A percentile compares a stretch with the other conserved stretches of the same genome.
These are phyloP conservation scores for Xylariaceae sp. DNA, from an alignment of 2,329 filamentous ascomycete species.

Conservation along the genomic window DNA sequence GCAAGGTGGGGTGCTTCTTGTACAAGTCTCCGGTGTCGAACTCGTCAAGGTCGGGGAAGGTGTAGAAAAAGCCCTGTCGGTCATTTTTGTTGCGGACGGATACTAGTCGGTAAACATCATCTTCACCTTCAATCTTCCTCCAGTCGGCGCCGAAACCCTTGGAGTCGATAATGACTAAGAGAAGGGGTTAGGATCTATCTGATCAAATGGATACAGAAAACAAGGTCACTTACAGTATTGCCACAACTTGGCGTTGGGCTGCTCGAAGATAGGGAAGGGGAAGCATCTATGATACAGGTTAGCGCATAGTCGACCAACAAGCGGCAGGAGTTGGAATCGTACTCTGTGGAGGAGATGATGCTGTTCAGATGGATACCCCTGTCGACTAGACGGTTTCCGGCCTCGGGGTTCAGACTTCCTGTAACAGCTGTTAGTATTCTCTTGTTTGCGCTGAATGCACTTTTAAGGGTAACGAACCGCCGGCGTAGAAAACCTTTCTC, in stretches of 20 bases:
- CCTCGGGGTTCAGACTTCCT: slow-evolving; percentile 36
- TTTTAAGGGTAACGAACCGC: slow-evolving; percentile 30
- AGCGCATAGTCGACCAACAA: slow-evolving; percentile 4
- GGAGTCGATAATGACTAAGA: slow-evolving; percentile 35
- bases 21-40: slow-evolving; percentile 44
- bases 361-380: slow-evolving; percentile 35
- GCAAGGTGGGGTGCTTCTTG: slow-evolving; percentile 35
- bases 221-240: slow-evolving; percentile 32
- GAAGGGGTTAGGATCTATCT: slow-evolving; percentile 1
- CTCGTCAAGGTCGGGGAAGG: slow-evolving; percentile 32
- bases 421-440: not conserved
- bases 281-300: slow-evolving; percentile 28
- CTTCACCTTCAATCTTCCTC: slow-evolving; percentile 31
- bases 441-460: not conserved
- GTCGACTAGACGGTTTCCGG: slow-evolving; percentile 36
- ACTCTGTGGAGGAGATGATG: slow-evolving; percentile 41
- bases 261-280: slow-evolving; percentile 34
- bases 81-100: slow-evolving; percentile 35
- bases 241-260: slow-evolving; percentile 35
- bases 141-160: slow-evolving; percentile 40
- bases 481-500: slow-evolving; percentile 34
- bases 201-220: not conserved
- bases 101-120: slow-evolving; percentile 37
- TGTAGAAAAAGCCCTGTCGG: slow-evolving; percentile 29
- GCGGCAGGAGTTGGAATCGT: not conserved